Evolutionary conservation across 306 rosid species (phyloP).

Genomic region (Acmispon strigosus): DNA sequence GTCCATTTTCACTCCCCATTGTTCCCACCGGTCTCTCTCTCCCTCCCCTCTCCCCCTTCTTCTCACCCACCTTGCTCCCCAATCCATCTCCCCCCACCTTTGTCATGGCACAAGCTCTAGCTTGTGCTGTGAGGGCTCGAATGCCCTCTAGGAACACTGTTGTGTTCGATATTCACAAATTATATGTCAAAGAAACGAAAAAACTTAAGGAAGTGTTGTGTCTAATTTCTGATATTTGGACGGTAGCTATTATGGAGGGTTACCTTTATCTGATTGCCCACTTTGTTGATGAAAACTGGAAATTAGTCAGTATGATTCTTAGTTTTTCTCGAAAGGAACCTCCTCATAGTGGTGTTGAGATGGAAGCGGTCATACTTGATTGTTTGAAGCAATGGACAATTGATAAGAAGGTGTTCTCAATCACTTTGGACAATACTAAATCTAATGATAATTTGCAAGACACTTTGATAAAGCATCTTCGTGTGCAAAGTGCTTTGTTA

Average conservation of each 20-base stretch:
- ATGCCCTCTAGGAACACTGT: background rate
- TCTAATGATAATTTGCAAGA: background rate
- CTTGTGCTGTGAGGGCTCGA: too few species aligned
- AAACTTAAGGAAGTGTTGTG: too few species aligned
- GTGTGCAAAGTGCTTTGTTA: background rate
- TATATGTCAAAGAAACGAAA: too few species aligned
- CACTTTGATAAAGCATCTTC: background rate
- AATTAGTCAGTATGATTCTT: background rate
- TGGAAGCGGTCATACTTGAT: background rate
- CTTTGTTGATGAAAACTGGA: background rate
- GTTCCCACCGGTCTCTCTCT: too few species aligned
- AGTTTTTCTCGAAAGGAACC: too few species aligned
- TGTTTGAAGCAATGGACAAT: background rate
- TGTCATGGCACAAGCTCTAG: too few species aligned
- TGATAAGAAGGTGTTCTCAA: background rate
- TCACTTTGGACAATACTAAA: background rate
- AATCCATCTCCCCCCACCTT: too few species aligned
- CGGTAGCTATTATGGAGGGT: background rate
- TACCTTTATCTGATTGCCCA: background rate
- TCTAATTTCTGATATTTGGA: too few species aligned
- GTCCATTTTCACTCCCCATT: too few species aligned
- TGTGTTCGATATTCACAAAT: background rate
- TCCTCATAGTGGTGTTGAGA: background rate
- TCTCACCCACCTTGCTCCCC: too few species aligned
- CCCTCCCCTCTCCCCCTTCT: too few species aligned